A percentile compares a stretch with the other conserved stretches of the same genome.
Conservation (phyloP, 78 protist species). For the Capsaspora owczarzaki region DNA sequence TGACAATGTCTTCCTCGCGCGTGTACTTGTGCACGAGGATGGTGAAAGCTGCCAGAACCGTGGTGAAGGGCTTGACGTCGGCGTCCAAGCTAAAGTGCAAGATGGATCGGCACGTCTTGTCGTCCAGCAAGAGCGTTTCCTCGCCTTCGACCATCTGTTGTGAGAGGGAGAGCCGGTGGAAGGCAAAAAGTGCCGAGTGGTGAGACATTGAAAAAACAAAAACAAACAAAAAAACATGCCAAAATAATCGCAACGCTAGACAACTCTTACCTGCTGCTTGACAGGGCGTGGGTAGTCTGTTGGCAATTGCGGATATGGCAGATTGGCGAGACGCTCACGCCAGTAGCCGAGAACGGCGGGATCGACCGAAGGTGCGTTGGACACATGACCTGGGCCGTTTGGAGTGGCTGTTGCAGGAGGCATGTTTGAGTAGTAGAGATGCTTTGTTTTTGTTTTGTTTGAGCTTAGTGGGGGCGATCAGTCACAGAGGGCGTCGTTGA, state of each 20-base stretch:
- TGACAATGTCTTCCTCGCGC: conserved; percentile 12
- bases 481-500: too few relatives aligned
- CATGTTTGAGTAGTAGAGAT: too few relatives aligned
- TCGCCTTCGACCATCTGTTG: not conserved
- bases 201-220: too few relatives aligned
- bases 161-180: not conserved
- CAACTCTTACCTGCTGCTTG: not conserved
- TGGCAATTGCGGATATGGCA: not conserved
- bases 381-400: too few relatives aligned
- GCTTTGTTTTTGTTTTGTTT: too few relatives aligned
- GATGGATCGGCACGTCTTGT: not conserved
- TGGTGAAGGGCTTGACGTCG: conserved; percentile 10
- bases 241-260: not conserved
- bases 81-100: not conserved
- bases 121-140: not conserved
- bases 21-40: conserved; percentile 23
- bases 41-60: not conserved
- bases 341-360: not conserved
- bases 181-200: too few relatives aligned
- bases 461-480: too few relatives aligned
- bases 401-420: too few relatives aligned
- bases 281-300: conserved; percentile 5
- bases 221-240: too few relatives aligned
- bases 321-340: not conserved
- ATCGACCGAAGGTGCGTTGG: not conserved